These are phyloP conservation scores for Populus pruinosa DNA, from an alignment of 345 rosid genomes.

Conservation along the genomic window DNA sequence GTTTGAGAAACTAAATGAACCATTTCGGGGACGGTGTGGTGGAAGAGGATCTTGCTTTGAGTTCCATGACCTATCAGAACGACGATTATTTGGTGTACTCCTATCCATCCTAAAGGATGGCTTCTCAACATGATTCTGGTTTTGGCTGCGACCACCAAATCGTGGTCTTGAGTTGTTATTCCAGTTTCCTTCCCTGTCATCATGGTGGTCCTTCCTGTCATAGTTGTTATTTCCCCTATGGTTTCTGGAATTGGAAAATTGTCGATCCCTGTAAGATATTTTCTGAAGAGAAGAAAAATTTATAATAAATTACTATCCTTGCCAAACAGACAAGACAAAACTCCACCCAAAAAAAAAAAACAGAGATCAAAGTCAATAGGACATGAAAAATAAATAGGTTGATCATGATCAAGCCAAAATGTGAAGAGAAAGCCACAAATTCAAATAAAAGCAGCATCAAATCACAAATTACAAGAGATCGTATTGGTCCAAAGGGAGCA, in stretches of 20 bases:
- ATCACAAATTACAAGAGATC: background rate
- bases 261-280: conserved; percentile 56
- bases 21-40: conserved; percentile 55
- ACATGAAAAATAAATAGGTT: background rate
- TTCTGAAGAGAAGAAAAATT: conserved; percentile 38
- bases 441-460: background rate
- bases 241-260: conserved; percentile 50
- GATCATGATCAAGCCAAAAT: background rate
- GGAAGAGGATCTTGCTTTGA: conserved; percentile 50
- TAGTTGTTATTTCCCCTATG: conserved; percentile 48
- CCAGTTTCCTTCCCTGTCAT: conserved; percentile 80
- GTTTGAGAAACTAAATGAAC: conserved; percentile 41
- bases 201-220: conserved; percentile 63
- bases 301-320: background rate
- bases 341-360: background rate
- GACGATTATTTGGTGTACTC: conserved; percentile 37
- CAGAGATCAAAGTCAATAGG: background rate
- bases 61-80: conserved; percentile 60
- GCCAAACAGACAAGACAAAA: background rate
- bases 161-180: conserved; percentile 52
- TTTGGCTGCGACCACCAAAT: conserved; percentile 53
- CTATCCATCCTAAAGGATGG: conserved; percentile 50
- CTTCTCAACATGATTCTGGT: conserved; percentile 58
- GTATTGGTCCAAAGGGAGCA: background rate
- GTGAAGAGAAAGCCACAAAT: background rate